Base-by-base conservation (phyloP, 164 flowering plant species). In the Chimonanthus praecox region DNA sequence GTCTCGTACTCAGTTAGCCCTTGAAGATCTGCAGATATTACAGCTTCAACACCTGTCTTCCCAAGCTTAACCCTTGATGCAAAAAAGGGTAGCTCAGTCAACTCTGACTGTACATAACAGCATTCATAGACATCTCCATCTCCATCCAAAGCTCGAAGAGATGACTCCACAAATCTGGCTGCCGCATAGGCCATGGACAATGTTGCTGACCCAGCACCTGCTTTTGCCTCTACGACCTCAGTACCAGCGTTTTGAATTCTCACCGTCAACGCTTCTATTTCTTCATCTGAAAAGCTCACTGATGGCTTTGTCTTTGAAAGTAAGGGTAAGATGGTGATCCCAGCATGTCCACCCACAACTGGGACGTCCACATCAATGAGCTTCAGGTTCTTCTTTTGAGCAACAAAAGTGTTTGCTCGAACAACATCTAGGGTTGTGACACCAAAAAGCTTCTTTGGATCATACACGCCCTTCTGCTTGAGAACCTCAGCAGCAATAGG, bases 401-500 rank as follows among this genome's bases (percentile, higher is more conserved):
- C 86, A 82, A 84, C 87, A 80, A 84, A 84, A 50, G 86, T 84
- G 48, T 71, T 71, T 71, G 72, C 72, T 45, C 72, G 18, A 13
- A 71, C 72, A 51, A 71, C 72, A 71, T 71, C 72, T 11, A 71
- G 44, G n/a, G 72, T 71, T 13, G 72, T 71, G 8, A 71, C 72
- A 47, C 72, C 85, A 47, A 84, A 64, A 43, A 82, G 77, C 63
- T 78, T 80, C 73, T 79, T 84, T 0, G 87, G 87, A 75, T 84
- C 82, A 73, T 80, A 84, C 18, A 81, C 81, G 3, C 87, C 87
- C 63, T 82, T 81, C 71, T 80, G 77, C 82, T 84, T 84, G 74
- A 82, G 80, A 45, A 82, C 82, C 74, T 84, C 85, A n/a, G 87
- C 87, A 5, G 85, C 85, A 79, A 84, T 82, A 6, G 87, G 85